Percentiles rank a stretch among this genome's conserved stretches.
phyloP scores from a whole-genome alignment of 2,329 filamentous ascomycete genomes.

The Pyrenophora tritici-repentis region DNA sequence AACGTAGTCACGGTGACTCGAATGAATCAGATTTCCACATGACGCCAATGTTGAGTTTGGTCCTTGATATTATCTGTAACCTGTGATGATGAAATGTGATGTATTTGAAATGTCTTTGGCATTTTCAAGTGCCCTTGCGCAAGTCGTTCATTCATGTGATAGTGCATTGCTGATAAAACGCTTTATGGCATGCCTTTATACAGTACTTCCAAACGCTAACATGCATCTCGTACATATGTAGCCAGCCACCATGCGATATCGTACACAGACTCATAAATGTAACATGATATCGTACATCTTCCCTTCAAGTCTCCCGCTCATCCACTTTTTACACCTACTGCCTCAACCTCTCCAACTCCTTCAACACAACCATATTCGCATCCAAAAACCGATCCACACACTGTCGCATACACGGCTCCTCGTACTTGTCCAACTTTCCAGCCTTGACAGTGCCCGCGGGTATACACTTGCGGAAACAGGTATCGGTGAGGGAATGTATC shows the following conservation, averaged over 20 bases:
- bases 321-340: constrained; percentile 10
- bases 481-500: constrained; percentile 71
- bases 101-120: too few relatives aligned
- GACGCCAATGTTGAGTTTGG: constrained; percentile 29
- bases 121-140: too few relatives aligned
- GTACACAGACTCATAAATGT: constrained; percentile 4
- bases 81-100: background rate
- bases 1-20: constrained; percentile 45
- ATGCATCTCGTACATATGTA: too few relatives aligned
- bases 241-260: background rate
- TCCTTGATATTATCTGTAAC: background rate
- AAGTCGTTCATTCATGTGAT: too few relatives aligned
- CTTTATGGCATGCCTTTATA: too few relatives aligned
- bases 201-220: too few relatives aligned
- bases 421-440: constrained; percentile 72
- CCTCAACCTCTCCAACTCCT: constrained; percentile 72
- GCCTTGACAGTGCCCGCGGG: constrained; percentile 71
- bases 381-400: constrained; percentile 95
- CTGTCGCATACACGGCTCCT: constrained; percentile 85
- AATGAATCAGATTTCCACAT: constrained; percentile 45
- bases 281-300: constrained; percentile 15
- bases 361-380: constrained; percentile 81
- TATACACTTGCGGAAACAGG: constrained; percentile 96
- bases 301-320: background rate
- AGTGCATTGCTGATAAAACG: too few relatives aligned